Evolutionary conservation across 1,284 basidiomycete species (phyloP).

Genomic region (Malassezia obtusa): DNA sequence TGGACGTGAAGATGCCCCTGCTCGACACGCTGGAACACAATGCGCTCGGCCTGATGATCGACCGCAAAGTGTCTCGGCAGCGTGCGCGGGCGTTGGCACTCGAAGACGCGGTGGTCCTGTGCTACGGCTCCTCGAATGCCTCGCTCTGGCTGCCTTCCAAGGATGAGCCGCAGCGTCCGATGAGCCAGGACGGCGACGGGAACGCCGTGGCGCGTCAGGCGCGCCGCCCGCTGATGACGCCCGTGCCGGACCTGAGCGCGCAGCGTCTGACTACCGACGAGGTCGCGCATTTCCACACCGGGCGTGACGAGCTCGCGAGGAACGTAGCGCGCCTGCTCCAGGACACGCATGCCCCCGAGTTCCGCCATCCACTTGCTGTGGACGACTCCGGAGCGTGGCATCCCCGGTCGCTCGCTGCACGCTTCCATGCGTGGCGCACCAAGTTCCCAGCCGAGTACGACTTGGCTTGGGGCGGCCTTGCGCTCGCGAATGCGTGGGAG

Average conservation of each 20-base stretch:
- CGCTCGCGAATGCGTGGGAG: conserved; percentile 36
- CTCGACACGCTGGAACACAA: conserved; percentile 33
- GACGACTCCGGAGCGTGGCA: conserved; percentile 16
- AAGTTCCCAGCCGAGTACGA: conserved; percentile 32
- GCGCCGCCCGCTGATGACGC: neutral
- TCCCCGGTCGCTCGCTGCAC: conserved; percentile 25
- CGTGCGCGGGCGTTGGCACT: conserved; percentile 18
- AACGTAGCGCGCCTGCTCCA: conserved; percentile 19
- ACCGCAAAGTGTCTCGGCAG: conserved; percentile 18
- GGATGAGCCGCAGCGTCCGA: neutral
- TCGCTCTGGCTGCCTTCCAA: conserved; percentile 16
- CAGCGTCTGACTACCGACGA: conserved; percentile 3
- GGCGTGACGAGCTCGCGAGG: conserved; percentile 5
- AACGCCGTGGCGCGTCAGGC: neutral
- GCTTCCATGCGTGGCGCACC: conserved; percentile 31
- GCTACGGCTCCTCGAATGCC: conserved; percentile 17
- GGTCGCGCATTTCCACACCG: neutral
- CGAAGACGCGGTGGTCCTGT: conserved; percentile 20
- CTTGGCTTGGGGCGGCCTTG: conserved; percentile 39
- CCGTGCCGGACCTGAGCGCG: neutral
- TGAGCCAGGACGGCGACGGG: conserved; percentile 13
- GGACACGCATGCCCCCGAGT: conserved; percentile 37
- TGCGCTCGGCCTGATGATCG: conserved; percentile 16
- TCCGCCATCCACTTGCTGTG: conserved; percentile 2
- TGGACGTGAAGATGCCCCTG: conserved; percentile 28